Base-by-base conservation (phyloP, 2,329 filamentous ascomycete genomes). In the Fusarium siculi region DNA sequence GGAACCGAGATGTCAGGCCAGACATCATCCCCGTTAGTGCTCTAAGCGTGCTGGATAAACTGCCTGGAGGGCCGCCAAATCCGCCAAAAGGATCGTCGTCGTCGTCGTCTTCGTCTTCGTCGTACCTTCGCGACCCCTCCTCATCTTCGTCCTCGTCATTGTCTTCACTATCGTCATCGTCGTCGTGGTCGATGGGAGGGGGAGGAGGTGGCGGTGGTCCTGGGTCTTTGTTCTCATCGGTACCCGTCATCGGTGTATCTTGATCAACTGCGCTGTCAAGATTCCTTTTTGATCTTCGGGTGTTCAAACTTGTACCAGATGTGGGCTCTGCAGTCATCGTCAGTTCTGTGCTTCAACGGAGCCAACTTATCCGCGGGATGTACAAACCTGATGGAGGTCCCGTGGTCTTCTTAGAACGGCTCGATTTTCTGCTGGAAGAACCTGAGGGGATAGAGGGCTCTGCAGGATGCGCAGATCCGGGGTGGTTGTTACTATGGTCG, bases 1-100 rank as follows among this genome's bases (percentile, higher is more conserved):
- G 90, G 55, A 99, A 86, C 73, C 95, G 91, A 43, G 91, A 88
- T 28, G 93, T 92, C 66, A 96, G 91, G 43, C 95, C 93, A 5
- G 93, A 93, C 89, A 98, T 96, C 88, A 97, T 97, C 72, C 95
- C 95, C 59, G 91, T 97, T 74, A 99, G 85, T 23, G 95, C 95
- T 79, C 96, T 89, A 23, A 99, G 87, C 19, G 95, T 97, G 78
- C 87, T 93, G 11, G 94, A 93, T 34, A 98, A 86, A 63, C 88
- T 88, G 50, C 87, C 89, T 56, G 70, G 70, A 52, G 89, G 88
- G 46, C 92, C 90, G 40, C 93, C 91, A 72, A 97, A 94, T 19
- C 86, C 87, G 44, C 89, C 87, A 74, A 91, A 90, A 1, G 88
- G 87, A 73, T 90, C 89, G 63, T 90, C 89, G 63, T 93, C 91